Conservation (phyloP, 495 filamentous ascomycete genomes). For the Aspergillus ostianus region DNA sequence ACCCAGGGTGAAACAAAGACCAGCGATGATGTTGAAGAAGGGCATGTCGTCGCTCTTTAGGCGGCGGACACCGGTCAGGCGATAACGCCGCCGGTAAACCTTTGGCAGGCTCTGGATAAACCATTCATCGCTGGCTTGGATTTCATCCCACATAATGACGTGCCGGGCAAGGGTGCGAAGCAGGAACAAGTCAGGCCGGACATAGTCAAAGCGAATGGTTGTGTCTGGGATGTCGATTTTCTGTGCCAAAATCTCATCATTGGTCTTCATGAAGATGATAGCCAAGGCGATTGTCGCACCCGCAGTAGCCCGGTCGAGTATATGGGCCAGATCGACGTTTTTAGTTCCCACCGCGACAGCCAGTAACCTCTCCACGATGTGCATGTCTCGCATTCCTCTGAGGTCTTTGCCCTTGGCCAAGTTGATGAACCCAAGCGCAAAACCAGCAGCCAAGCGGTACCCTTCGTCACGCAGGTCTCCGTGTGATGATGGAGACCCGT, state of each 20-base stretch:
- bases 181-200: slow-evolving; percentile 88
- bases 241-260: slow-evolving; percentile 80
- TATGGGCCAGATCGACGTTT: slow-evolving; percentile 82
- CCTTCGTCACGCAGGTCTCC: slow-evolving; percentile 87
- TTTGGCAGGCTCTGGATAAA: slow-evolving; percentile 67
- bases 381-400: slow-evolving; percentile 90
- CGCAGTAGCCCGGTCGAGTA: slow-evolving; percentile 88
- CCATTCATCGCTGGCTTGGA: slow-evolving; percentile 69
- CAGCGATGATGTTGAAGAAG: slow-evolving; percentile 88
- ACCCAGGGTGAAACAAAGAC: slow-evolving; percentile 81
- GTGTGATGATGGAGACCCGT: slow-evolving; percentile 55
- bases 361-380: slow-evolving; percentile 81
- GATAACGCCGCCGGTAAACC: slow-evolving; percentile 57
- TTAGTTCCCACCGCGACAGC: slow-evolving; percentile 81
- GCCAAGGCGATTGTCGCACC: slow-evolving; percentile 85
- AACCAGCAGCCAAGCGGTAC: slow-evolving; percentile 90
- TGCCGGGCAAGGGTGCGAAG: slow-evolving; percentile 87
- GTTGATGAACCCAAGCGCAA: slow-evolving; percentile 93
- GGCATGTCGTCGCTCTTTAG: slow-evolving; percentile 79
- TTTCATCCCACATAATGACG: slow-evolving; percentile 89
- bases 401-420: slow-evolving; percentile 86
- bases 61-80: slow-evolving; percentile 50
- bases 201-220: slow-evolving; percentile 86
- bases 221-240: slow-evolving; percentile 94
- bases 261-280: slow-evolving; percentile 97